Evolutionary conservation across 768 basidiomycete genomes (phyloP).

Genomic region (Boletus tomentosulus): DNA sequence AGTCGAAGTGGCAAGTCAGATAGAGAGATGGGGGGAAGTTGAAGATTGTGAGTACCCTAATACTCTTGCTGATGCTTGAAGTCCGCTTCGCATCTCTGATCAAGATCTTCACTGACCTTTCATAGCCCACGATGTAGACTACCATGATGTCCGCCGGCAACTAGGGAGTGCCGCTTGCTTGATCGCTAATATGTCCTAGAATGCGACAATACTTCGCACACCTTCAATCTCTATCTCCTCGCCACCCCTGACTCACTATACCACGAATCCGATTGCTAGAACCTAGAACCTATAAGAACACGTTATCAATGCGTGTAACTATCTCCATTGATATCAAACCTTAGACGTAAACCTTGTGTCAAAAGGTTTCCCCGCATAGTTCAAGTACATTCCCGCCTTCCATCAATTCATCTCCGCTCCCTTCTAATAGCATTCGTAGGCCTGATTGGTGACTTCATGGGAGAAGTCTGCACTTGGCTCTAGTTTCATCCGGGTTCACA

Average conservation of each 20-base stretch:
- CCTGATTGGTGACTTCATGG: constrained; percentile 1
- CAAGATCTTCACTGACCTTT: constrained; percentile 8
- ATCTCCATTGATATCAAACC: constrained; percentile 15
- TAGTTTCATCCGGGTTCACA: constrained; percentile 2
- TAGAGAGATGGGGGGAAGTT: constrained; percentile 98
- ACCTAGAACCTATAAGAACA: constrained; percentile 12
- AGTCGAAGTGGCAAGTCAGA: constrained; percentile 94
- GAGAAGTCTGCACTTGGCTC: background rate
- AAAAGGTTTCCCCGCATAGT: constrained; percentile 1
- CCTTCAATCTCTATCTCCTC: background rate
- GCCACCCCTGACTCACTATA: constrained; percentile 4
- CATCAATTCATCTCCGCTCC: background rate
- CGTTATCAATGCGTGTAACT: constrained; percentile 16
- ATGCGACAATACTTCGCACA: constrained; percentile 4
- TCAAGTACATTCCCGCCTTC: constrained; percentile 9
- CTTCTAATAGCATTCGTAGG: constrained; percentile 10
- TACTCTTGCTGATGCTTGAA: constrained; percentile 4
- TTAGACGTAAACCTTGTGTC: constrained; percentile 8
- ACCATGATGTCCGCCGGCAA: constrained; percentile 86
- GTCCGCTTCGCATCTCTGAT: background rate
- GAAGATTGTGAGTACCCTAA: constrained; percentile 80
- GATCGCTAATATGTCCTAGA: constrained; percentile 35
- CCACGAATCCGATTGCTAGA: constrained; percentile 12
- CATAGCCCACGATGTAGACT: constrained; percentile 95
- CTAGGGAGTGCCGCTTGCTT: constrained; percentile 77